These are phyloP conservation scores for Paracamarosporium sp. DNA, from an alignment of 2,329 filamentous ascomycete species.

Conservation along the genomic window DNA sequence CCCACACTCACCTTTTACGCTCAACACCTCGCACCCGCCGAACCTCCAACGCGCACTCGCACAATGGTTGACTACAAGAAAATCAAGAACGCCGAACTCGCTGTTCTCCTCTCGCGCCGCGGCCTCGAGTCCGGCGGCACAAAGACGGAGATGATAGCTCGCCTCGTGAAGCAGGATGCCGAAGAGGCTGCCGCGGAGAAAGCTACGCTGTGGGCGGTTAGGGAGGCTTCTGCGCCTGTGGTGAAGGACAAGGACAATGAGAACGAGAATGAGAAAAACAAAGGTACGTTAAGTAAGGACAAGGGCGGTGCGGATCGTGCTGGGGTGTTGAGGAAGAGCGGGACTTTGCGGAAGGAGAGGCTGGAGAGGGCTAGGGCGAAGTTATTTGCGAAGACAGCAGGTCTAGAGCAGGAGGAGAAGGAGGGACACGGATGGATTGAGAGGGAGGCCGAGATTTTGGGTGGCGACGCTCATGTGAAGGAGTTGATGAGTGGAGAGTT, in stretches of 20 bases:
- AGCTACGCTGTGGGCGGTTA: neutral
- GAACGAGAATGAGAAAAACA: neutral
- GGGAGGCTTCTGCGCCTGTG: neutral
- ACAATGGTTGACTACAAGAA: slow-evolving; percentile 68
- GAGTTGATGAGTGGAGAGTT: no score
- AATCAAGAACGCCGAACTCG: slow-evolving; percentile 78
- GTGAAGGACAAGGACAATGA: neutral
- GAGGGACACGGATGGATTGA: neutral
- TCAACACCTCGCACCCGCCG: neutral
- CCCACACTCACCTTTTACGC: neutral
- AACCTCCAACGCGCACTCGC: neutral
- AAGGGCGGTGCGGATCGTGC: neutral
- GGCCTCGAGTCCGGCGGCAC: slow-evolving; percentile 53
- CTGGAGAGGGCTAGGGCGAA: neutral
- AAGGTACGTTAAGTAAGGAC: neutral
- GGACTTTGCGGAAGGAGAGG: neutral
- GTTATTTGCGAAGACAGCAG: no score
- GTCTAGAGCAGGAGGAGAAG: neutral
- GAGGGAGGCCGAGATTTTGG: neutral
- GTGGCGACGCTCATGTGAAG: neutral
- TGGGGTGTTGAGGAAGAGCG: neutral
- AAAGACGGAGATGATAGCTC: slow-evolving; percentile 9
- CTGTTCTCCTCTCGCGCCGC: slow-evolving; percentile 75
- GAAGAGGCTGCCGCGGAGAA: neutral
- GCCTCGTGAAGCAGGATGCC: slow-evolving; percentile 10